A percentile compares a stretch with the other conserved stretches of the same genome.
Evolutionary conservation across 768 basidiomycete species (phyloP).

Genomic region (Hygrophorus pudorinus): DNA sequence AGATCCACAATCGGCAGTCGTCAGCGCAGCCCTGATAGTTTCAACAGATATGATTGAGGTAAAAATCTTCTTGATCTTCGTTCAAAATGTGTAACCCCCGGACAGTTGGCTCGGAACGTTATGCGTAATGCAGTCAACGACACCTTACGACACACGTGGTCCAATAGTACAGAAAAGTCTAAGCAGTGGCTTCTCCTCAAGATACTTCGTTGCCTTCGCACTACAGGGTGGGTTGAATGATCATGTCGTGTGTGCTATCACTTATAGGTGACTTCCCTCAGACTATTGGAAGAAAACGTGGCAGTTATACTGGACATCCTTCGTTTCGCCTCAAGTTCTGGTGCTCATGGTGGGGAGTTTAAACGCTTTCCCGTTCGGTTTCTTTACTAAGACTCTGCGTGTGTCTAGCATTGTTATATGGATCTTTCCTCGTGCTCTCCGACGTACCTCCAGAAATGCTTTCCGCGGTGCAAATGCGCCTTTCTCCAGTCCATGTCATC

Average conservation of each 20-base stretch:
- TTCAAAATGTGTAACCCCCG: neutral
- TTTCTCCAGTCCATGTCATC: conserved; percentile 35
- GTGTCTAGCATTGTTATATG: conserved; percentile 23
- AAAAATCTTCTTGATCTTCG: neutral
- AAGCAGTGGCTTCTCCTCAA: conserved; percentile 13
- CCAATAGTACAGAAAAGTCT: conserved; percentile 6
- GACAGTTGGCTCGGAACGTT: conserved; percentile 4
- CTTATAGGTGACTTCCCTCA: conserved; percentile 9
- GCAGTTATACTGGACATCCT: conserved; percentile 18
- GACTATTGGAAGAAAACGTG: conserved; percentile 12
- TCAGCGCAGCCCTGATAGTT: conserved; percentile 33
- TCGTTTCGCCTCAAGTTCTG: conserved; percentile 14
- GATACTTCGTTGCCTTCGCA: conserved; percentile 17
- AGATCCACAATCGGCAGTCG: conserved; percentile 35
- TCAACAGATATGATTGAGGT: conserved; percentile 19
- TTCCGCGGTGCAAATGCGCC: conserved; percentile 16
- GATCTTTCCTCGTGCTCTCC: conserved; percentile 26
- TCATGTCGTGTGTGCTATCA: neutral
- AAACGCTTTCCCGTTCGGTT: neutral
- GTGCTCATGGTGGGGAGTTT: conserved; percentile 14
- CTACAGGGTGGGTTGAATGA: conserved; percentile 18
- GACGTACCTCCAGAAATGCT: conserved; percentile 19
- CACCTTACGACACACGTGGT: conserved; percentile 11
- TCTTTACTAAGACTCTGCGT: conserved; percentile 6
- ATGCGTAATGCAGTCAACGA: conserved; percentile 10